Evolutionary conservation across 2,329 filamentous ascomycete species (phyloP).

Genomic region (Venturia nashicola): DNA sequence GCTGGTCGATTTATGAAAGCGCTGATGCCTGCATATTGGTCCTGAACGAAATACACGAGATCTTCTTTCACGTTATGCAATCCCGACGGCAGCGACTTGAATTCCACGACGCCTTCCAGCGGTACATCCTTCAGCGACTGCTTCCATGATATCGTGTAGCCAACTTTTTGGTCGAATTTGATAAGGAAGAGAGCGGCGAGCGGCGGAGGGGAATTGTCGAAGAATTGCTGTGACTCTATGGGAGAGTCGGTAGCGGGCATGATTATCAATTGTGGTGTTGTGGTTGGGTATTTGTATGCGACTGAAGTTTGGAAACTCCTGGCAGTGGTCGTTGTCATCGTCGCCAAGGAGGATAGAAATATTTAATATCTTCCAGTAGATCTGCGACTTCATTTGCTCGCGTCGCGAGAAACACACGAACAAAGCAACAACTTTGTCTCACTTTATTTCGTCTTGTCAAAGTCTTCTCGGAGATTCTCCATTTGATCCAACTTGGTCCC

Average conservation of each 20-base stretch:
- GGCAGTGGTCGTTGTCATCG: background rate
- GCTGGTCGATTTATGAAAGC: conserved; percentile 80
- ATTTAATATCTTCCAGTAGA: background rate
- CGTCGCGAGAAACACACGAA: background rate
- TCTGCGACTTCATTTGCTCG: background rate
- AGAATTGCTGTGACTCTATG: background rate
- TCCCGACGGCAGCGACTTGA: conserved; percentile 89
- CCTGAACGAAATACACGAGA: conserved; percentile 84
- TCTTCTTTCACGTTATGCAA: conserved; percentile 81
- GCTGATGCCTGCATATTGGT: conserved; percentile 72
- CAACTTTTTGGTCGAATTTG: conserved; percentile 83
- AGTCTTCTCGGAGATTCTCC: background rate
- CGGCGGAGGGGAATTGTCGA: conserved; percentile 21
- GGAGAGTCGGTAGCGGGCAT: background rate
- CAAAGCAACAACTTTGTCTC: background rate
- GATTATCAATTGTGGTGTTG: background rate
- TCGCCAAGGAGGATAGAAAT: background rate
- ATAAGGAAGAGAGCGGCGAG: conserved; percentile 79
- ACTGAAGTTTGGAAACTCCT: no score
- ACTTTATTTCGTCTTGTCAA: background rate
- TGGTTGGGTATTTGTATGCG: background rate
- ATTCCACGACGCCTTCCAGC: conserved; percentile 82
- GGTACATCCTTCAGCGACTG: conserved; percentile 47
- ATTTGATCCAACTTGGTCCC: background rate
- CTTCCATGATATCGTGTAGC: conserved; percentile 85